These are phyloP conservation scores for Apiotrichum mycotoxinovorans DNA, from an alignment of 1,284 basidiomycete genomes.

Conservation along the genomic window DNA sequence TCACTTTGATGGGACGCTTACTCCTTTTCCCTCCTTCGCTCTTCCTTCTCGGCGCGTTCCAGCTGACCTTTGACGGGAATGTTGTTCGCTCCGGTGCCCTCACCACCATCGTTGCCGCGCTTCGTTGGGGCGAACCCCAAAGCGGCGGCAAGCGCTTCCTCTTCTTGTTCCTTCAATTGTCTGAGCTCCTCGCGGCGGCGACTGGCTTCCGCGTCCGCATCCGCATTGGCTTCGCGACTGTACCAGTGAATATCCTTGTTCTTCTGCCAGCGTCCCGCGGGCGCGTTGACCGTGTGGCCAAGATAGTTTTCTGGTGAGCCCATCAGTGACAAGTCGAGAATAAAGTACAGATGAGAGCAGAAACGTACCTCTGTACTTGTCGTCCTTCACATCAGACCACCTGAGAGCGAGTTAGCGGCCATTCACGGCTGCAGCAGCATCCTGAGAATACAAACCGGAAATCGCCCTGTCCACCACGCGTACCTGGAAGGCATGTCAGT, in stretches of 20 bases:
- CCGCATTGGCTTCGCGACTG: conserved; percentile 59
- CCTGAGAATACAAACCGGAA: conserved; percentile 52
- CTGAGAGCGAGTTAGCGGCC: conserved; percentile 51
- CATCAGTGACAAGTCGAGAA: not conserved
- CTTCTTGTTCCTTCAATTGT: conserved; percentile 77
- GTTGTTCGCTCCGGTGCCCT: conserved; percentile 34
- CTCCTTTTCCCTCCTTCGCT: conserved; percentile 43
- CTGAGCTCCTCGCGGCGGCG: conserved; percentile 60
- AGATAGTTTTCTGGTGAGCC: conserved; percentile 74
- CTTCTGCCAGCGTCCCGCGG: conserved; percentile 90
- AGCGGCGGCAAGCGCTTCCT: conserved; percentile 75
- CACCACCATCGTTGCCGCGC: conserved; percentile 23
- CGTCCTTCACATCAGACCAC: conserved; percentile 82
- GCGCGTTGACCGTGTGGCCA: conserved; percentile 86
- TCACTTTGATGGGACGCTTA: conserved; percentile 32
- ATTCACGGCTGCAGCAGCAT: too few relatives aligned
- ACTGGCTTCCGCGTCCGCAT: conserved; percentile 49
- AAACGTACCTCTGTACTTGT: conserved; percentile 77
- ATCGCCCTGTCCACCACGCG: conserved; percentile 80
- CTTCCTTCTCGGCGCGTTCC: conserved; percentile 41
- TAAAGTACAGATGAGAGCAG: not conserved
- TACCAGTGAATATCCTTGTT: conserved; percentile 95
- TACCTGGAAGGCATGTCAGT: conserved; percentile 54
- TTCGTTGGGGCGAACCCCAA: conserved; percentile 55
- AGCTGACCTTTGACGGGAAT: conserved; percentile 34